These are phyloP conservation scores for Stevia rebaudiana DNA, from an alignment of 140 eudicot genomes.

Conservation along the genomic window DNA sequence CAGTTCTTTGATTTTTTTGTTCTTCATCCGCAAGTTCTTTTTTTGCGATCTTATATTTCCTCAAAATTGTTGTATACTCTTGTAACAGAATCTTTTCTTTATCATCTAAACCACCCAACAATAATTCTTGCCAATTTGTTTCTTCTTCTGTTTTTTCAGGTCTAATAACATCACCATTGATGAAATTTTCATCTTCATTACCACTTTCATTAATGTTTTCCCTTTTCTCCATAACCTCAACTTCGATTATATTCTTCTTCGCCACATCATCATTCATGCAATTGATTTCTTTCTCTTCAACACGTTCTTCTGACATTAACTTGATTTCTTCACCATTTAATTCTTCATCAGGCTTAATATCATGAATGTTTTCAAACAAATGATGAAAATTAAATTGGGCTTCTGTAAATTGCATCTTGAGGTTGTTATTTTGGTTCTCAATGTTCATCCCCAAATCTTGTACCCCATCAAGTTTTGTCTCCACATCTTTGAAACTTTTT, in stretches of 20 bases:
- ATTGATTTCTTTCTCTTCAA: slow-evolving; percentile 6
- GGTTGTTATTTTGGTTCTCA: slow-evolving; percentile 37
- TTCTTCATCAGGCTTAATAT: slow-evolving; percentile 46
- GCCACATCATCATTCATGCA: slow-evolving; percentile 1
- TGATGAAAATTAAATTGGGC: slow-evolving; percentile 44
- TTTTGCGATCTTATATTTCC: slow-evolving; percentile 62
- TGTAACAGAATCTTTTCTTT: slow-evolving; percentile 57
- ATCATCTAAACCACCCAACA: slow-evolving; percentile 59
- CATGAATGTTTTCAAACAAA: slow-evolving; percentile 47
- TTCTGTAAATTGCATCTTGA: slow-evolving; percentile 43
- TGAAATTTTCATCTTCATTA: neutral
- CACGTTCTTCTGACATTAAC: neutral
- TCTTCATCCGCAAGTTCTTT: slow-evolving; percentile 54
- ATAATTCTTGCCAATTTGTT: slow-evolving; percentile 55
- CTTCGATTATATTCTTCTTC: neutral
- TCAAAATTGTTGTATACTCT: slow-evolving; percentile 63
- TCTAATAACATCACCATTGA: neutral
- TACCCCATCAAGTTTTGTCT: slow-evolving; percentile 45
- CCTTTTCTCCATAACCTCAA: neutral
- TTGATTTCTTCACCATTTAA: slow-evolving; percentile 7
- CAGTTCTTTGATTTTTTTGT: slow-evolving; percentile 32
- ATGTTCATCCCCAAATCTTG: slow-evolving; percentile 46
- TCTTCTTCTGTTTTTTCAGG: slow-evolving; percentile 14
- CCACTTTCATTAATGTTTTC: neutral
- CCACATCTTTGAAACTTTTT: slow-evolving; percentile 46